A percentile compares a stretch with the other conserved stretches of the same genome.
Conservation (phyloP, 805 yeast genomes). For the Brettanomyces anomalus region DNA sequence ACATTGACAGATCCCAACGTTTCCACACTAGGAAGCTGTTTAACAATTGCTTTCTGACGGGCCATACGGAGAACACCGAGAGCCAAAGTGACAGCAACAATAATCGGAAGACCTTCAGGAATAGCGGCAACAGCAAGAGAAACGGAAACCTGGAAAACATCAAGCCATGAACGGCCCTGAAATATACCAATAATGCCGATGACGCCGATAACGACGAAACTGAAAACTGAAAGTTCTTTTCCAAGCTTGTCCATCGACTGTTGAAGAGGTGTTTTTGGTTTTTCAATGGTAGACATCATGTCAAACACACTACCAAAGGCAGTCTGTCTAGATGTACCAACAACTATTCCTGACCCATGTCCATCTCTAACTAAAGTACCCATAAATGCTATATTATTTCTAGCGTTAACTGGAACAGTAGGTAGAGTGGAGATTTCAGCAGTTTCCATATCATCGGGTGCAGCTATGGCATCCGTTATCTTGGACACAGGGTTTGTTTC, state of each 20-base stretch:
- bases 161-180: conserved; percentile 93
- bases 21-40: conserved; percentile 90
- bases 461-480: conserved; percentile 33
- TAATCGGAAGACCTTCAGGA: conserved; percentile 97
- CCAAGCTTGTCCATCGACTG: conserved; percentile 93
- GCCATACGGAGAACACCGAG: conserved; percentile 97
- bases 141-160: conserved; percentile 96
- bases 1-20: conserved; percentile 92
- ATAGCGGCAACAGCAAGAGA: conserved; percentile 98
- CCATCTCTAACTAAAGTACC: conserved; percentile 97
- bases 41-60: conserved; percentile 83
- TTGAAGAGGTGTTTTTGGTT: conserved; percentile 97
- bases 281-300: conserved; percentile 91
- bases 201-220: conserved; percentile 83
- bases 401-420: conserved; percentile 35
- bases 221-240: conserved; percentile 74
- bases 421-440: conserved; percentile 7
- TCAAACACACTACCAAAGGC: conserved; percentile 93
- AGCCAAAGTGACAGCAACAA: conserved; percentile 95
- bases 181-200: conserved; percentile 83
- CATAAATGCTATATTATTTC: conserved; percentile 84
- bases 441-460: neutral
- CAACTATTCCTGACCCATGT: conserved; percentile 86
- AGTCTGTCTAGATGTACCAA: conserved; percentile 82
- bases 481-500: conserved; percentile 86